These are phyloP conservation scores for Rhodotorula glutinis DNA, from an alignment of 1,284 basidiomycete genomes.

Conservation along the genomic window DNA sequence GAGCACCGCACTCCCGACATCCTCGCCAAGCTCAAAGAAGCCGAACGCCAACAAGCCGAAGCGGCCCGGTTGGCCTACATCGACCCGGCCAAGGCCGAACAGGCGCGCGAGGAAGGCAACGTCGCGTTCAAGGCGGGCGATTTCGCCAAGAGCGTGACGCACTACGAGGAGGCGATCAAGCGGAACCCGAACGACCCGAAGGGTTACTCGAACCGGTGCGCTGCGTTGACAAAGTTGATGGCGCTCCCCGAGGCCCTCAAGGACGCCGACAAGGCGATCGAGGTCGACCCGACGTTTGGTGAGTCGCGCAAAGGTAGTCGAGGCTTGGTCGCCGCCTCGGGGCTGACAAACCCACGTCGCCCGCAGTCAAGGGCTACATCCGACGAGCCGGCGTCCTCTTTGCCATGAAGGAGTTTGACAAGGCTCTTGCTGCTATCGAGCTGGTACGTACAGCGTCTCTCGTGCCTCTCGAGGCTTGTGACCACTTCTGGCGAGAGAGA, in stretches of 20 bases:
- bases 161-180: constrained; percentile 95
- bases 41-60: constrained; percentile 76
- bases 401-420: constrained; percentile 87
- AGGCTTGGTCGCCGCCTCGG: background rate
- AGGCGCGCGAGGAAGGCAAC: constrained; percentile 90
- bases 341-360: background rate
- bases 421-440: constrained; percentile 77
- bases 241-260: constrained; percentile 95
- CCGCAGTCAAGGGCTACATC: constrained; percentile 85
- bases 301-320: constrained; percentile 40
- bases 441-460: constrained; percentile 45
- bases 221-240: constrained; percentile 91
- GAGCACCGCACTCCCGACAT: constrained; percentile 96
- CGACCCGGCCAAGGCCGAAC: constrained; percentile 77
- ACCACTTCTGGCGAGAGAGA: no score
- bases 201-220: constrained; percentile 95
- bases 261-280: constrained; percentile 90
- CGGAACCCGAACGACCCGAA: constrained; percentile 84
- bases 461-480: background rate
- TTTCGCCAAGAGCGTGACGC: constrained; percentile 87
- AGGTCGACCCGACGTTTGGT: constrained; percentile 81
- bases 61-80: constrained; percentile 79
- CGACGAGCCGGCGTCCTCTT: constrained; percentile 84
- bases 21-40: constrained; percentile 82
- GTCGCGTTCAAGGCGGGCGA: constrained; percentile 83